phyloP scores from a whole-genome alignment of 192 early-diverging fungal genomes.

The Neocallimastix lanati region DNA sequence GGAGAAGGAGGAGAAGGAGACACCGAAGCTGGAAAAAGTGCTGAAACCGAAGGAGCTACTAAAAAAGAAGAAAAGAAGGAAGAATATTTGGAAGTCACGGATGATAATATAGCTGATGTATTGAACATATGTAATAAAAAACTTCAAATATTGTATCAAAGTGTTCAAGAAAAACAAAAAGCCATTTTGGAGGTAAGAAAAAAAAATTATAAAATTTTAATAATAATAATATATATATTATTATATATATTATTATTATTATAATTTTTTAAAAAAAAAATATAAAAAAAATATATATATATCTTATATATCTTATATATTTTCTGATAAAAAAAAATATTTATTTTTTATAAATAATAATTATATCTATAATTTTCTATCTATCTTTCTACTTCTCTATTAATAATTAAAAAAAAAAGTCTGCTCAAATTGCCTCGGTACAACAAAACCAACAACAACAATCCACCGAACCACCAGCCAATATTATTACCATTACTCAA shows the following conservation, averaged over 20 bases:
- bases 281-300: too few relatives aligned
- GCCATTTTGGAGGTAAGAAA: not conserved
- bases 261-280: too few relatives aligned
- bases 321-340: too few relatives aligned
- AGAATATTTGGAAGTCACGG: not conserved
- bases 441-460: slow-evolving; percentile 10
- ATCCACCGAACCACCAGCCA: slow-evolving; percentile 19
- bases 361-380: too few relatives aligned
- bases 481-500: slow-evolving; percentile 30
- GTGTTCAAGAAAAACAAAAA: not conserved
- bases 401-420: not conserved
- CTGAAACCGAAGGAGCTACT: not conserved
- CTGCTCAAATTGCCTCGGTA: not conserved
- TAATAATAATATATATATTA: too few relatives aligned
- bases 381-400: too few relatives aligned
- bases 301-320: too few relatives aligned
- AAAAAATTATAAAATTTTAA: too few relatives aligned
- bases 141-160: not conserved
- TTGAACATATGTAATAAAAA: not conserved
- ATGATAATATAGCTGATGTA: not conserved
- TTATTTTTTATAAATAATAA: too few relatives aligned
- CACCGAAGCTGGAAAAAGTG: not conserved
- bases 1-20: not conserved
- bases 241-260: too few relatives aligned
- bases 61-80: too few relatives aligned